Evolutionary conservation across 805 yeast genomes (phyloP).

Genomic region (Metschnikowia similis): DNA sequence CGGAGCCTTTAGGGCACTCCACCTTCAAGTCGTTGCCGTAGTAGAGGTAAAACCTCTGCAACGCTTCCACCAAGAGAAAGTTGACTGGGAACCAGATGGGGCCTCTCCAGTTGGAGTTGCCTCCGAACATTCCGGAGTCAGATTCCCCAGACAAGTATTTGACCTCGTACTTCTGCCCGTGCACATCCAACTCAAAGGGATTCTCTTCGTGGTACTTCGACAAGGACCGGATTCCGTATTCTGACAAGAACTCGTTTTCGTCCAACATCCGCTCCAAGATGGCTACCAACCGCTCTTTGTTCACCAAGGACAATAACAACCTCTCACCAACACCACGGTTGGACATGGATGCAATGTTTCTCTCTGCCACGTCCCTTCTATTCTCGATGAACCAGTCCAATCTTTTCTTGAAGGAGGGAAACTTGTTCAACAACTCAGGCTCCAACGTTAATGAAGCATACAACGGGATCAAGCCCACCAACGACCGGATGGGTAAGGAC

Average conservation of each 20-base stretch:
- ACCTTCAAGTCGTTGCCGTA: constrained; percentile 83
- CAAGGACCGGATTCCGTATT: constrained; percentile 81
- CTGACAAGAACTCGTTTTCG: constrained; percentile 79
- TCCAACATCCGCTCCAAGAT: constrained; percentile 79
- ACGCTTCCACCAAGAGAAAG: constrained; percentile 77
- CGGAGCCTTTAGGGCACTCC: constrained; percentile 85
- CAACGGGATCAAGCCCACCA: constrained; percentile 87
- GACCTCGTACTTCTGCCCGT: constrained; percentile 67
- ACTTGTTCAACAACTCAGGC: constrained; percentile 70
- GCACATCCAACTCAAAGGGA: constrained; percentile 80
- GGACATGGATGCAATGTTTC: constrained; percentile 85
- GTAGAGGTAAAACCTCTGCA: constrained; percentile 82
- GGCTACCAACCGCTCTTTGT: constrained; percentile 70
- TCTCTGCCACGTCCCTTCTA: constrained; percentile 60
- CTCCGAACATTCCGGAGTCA: constrained; percentile 92
- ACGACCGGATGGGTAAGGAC: constrained; percentile 77
- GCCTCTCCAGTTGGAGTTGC: constrained; percentile 96
- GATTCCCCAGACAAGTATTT: constrained; percentile 84
- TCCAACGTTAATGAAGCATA: constrained; percentile 87
- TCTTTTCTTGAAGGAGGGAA: constrained; percentile 79
- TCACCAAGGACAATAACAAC: constrained; percentile 71
- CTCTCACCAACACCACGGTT: constrained; percentile 80
- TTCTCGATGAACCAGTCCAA: constrained; percentile 80
- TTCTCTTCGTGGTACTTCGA: constrained; percentile 81
- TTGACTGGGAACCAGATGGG: constrained; percentile 96